Evolutionary conservation across 2,329 filamentous ascomycete genomes (phyloP).

Genomic region (Podosphaera fusca): DNA sequence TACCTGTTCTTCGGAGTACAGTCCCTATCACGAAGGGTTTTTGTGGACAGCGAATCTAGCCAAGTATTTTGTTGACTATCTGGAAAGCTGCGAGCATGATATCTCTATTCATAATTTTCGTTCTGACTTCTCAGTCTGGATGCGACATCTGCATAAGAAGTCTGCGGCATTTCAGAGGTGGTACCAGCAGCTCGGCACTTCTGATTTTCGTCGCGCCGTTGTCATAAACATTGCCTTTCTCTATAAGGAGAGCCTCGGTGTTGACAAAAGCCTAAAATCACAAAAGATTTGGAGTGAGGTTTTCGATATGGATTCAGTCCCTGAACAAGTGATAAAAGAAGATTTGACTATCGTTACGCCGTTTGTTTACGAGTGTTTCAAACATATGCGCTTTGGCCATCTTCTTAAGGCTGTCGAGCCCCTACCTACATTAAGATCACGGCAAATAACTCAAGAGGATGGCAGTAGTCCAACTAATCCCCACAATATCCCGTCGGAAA

Average conservation of each 20-base stretch:
- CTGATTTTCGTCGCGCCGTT: constrained; percentile 41
- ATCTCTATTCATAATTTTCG: constrained; percentile 35
- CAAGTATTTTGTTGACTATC: neutral
- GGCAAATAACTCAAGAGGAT: constrained; percentile 8
- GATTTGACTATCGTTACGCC: constrained; percentile 42
- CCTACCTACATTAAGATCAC: constrained; percentile 10
- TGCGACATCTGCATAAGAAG: constrained; percentile 21
- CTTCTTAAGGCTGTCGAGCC: constrained; percentile 22
- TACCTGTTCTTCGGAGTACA: too few species aligned
- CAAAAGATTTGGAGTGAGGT: constrained; percentile 19
- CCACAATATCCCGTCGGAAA: neutral
- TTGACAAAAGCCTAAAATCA: constrained; percentile 9
- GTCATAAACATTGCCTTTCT: constrained; percentile 38
- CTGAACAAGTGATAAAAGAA: constrained; percentile 9
- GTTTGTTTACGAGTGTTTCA: constrained; percentile 41
- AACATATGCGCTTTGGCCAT: constrained; percentile 33
- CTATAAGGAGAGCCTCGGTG: constrained; percentile 35
- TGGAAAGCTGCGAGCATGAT: constrained; percentile 15
- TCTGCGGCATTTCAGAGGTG: constrained; percentile 27
- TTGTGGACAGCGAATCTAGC: too few species aligned
- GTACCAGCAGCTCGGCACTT: constrained; percentile 25
- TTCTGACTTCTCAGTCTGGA: constrained; percentile 32
- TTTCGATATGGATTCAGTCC: constrained; percentile 14
- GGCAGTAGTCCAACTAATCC: constrained; percentile 1
- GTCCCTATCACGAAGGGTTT: too few species aligned